Conservation (phyloP, 495 filamentous ascomycete genomes). For the Pyrenopolyporus hunteri region DNA sequence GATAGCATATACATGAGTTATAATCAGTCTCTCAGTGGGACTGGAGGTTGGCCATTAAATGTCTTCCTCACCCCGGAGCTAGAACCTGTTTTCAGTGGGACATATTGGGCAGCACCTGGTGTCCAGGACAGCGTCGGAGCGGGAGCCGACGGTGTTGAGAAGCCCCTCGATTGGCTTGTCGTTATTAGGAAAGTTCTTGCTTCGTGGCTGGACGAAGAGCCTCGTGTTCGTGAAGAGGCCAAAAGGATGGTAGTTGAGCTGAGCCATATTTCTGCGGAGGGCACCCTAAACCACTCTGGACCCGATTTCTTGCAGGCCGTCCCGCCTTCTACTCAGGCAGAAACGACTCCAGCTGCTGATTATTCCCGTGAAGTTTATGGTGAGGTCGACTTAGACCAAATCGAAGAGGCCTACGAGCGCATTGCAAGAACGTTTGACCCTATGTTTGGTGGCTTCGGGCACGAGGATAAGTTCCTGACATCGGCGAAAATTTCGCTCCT, state of each 20-base stretch:
- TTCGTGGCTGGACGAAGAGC: slow-evolving; percentile 85
- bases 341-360: slow-evolving; percentile 13
- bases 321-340: slow-evolving; percentile 2
- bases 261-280: slow-evolving; percentile 85
- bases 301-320: slow-evolving; percentile 18
- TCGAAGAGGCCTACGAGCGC: slow-evolving; percentile 87
- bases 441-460: slow-evolving; percentile 78
- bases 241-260: slow-evolving; percentile 81
- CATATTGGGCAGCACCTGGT: slow-evolving; percentile 91
- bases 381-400: slow-evolving; percentile 83
- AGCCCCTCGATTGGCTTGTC: slow-evolving; percentile 56
- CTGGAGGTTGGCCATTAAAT: slow-evolving; percentile 95
- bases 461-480: slow-evolving; percentile 88
- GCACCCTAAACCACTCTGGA: slow-evolving; percentile 64
- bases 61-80: slow-evolving; percentile 94
- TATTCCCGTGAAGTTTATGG: slow-evolving; percentile 44
- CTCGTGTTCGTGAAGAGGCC: slow-evolving; percentile 78
- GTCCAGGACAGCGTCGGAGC: slow-evolving; percentile 55
- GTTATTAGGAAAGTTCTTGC: slow-evolving; percentile 81
- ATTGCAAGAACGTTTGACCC: slow-evolving; percentile 81
- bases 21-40: slow-evolving; percentile 89
- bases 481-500: slow-evolving; percentile 85
- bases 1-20: slow-evolving; percentile 99
- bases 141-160: slow-evolving; percentile 33
- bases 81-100: slow-evolving; percentile 93